Evolutionary conservation across 148 eudicot species (phyloP), one percentile per base, ranked within the genome.

Genomic region (Rhododendron mucronatum): DNA sequence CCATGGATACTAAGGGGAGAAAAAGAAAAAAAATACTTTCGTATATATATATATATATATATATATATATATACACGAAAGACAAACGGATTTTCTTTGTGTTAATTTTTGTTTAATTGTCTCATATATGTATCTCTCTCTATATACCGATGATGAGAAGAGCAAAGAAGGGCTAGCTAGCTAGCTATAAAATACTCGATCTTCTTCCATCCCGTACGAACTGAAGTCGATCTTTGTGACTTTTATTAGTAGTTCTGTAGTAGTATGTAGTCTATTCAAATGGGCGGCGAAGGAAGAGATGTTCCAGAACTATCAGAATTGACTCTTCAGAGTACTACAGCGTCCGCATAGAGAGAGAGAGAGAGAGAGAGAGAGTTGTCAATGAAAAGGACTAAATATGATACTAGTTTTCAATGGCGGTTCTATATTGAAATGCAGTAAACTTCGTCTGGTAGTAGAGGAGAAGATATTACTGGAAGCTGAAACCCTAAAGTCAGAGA

Each of bases 321-420:
- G 76, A 71, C 76, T 71, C 76, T 13, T 13, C 37, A 28, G 41
- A 30, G 20, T 71, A 71, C 41, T 71, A 5, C 41, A 33, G 41
- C 39, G 6, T 28, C 12, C 37, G 14, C 41, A 30, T 71, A 13
- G 13, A 39, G 3, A 5, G 51, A 23, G 45, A 55, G 45, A 18
- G 41, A 39, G n/a, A 16, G 73, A 13, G 71, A 37, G 71, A 82
- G 84, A 37, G 84, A 57, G 59, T 57, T 57, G n/a, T 82, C 76
- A 82, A 82, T 63, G 48, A 39, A 20, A 82, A 39, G 84, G 74
- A 57, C 18, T 28, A 3, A 57, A 33, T 18, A 18, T 57, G 63
- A 16, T 61, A 5, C 10, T 61, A 21, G 5, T 20, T 16, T 57
- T 18, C 23, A 59, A 59, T 20, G 23, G 65, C 7, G n/a, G 7